phyloP scores from a whole-genome alignment of 495 filamentous ascomycete genomes.

The Massariosphaeria phaeospora region DNA sequence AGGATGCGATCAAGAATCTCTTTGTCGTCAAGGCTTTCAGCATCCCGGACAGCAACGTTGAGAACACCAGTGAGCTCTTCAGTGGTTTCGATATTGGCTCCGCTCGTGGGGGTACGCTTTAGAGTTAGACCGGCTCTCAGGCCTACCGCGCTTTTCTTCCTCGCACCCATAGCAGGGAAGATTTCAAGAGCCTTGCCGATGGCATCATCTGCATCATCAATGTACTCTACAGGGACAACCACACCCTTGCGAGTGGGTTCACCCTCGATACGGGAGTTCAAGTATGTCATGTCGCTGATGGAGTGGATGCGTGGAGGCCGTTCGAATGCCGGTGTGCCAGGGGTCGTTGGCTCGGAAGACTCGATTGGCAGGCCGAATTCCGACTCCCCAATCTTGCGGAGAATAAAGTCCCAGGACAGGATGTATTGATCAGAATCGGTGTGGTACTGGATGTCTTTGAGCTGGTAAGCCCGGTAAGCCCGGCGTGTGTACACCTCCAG shows the following conservation, averaged over 20 bases:
- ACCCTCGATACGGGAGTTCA: conserved; percentile 59
- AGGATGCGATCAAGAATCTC: conserved; percentile 72
- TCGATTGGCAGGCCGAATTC: conserved; percentile 78
- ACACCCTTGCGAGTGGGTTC: conserved; percentile 90
- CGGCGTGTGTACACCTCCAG: conserved; percentile 95
- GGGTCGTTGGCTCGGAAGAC: conserved; percentile 73
- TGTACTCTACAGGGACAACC: conserved; percentile 82
- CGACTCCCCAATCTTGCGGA: conserved; percentile 83
- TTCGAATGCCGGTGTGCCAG: conserved; percentile 64
- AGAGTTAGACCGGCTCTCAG: conserved; percentile 68
- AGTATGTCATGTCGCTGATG: conserved; percentile 92
- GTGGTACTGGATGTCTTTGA: conserved; percentile 85
- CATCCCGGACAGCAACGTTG: conserved; percentile 88
- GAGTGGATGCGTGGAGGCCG: conserved; percentile 63
- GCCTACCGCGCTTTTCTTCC: conserved; percentile 42
- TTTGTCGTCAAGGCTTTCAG: conserved; percentile 77
- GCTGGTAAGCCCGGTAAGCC: conserved; percentile 89
- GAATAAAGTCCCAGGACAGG: conserved; percentile 90
- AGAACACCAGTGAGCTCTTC: conserved; percentile 83
- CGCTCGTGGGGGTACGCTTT: conserved; percentile 59
- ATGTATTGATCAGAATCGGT: conserved; percentile 68
- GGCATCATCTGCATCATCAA: conserved; percentile 89
- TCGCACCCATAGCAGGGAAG: conserved; percentile 56
- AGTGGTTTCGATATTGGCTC: conserved; percentile 49
- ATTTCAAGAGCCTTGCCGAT: conserved; percentile 75